Conservation (phyloP, 495 filamentous ascomycete species). For the Gamarada debralockiae region DNA sequence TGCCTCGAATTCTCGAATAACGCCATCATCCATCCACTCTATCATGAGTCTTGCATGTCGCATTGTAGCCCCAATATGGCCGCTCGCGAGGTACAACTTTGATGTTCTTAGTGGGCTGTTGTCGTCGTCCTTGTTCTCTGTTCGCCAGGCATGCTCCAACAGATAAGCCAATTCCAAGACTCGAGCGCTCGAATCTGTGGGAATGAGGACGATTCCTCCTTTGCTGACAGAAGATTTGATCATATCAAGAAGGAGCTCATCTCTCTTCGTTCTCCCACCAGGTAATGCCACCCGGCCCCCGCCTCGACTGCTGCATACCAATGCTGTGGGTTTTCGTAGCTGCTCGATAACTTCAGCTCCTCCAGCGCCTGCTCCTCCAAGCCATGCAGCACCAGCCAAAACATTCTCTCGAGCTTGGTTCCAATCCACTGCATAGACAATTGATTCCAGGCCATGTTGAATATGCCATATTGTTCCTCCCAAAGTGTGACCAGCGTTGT, state of each 20-base stretch:
- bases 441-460: conserved; percentile 92
- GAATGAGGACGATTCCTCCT: conserved; percentile 92
- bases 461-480: conserved; percentile 99
- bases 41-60: conserved; percentile 89
- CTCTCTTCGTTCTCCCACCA: conserved; percentile 71
- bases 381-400: conserved; percentile 87
- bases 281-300: conserved; percentile 66
- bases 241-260: conserved; percentile 79
- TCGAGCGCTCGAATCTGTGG: conserved; percentile 89
- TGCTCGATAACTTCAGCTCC: conserved; percentile 91
- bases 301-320: conserved; percentile 85
- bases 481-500: conserved; percentile 92
- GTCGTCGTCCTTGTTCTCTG: conserved; percentile 46
- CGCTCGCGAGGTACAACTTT: conserved; percentile 78
- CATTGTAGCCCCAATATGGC: conserved; percentile 77
- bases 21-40: conserved; percentile 97
- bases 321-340: conserved; percentile 83
- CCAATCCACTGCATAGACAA: conserved; percentile 98
- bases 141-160: conserved; percentile 85
- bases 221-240: conserved; percentile 72
- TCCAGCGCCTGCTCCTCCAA: conserved; percentile 73
- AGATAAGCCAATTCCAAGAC: conserved; percentile 92
- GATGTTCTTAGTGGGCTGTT: conserved; percentile 63
- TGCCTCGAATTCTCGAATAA: conserved; percentile 87
- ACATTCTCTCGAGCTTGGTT: conserved; percentile 94